These are phyloP conservation scores for Rossbeevera mucosa DNA, from an alignment of 768 basidiomycete species.

Conservation along the genomic window DNA sequence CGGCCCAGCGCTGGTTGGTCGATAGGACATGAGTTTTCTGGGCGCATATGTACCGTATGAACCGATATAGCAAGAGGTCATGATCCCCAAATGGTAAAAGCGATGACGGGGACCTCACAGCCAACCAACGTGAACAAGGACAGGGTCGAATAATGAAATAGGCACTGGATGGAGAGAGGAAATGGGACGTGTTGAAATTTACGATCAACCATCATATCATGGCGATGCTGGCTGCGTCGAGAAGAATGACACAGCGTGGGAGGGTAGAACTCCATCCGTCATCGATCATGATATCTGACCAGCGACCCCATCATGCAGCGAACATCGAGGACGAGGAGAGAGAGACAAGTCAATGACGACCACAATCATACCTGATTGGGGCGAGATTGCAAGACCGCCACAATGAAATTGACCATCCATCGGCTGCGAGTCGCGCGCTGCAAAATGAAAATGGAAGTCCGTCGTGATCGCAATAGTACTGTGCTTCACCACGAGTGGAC, in stretches of 20 bases:
- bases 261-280: background rate
- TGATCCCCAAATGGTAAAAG: constrained; percentile 16
- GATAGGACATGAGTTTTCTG: constrained; percentile 17
- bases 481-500: constrained; percentile 1
- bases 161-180: background rate
- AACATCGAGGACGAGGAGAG: background rate
- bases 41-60: constrained; percentile 9
- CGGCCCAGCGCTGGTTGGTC: background rate
- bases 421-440: constrained; percentile 14
- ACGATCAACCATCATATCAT: background rate
- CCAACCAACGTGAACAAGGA: constrained; percentile 1
- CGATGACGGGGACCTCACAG: constrained; percentile 20
- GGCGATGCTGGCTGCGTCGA: background rate
- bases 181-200: background rate
- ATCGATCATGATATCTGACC: background rate
- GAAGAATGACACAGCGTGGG: background rate
- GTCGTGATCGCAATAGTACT: constrained; percentile 11
- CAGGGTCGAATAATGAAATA: constrained; percentile 6
- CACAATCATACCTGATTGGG: constrained; percentile 7
- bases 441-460: constrained; percentile 21
- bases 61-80: constrained; percentile 6
- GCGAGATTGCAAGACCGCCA: background rate
- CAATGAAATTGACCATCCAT: constrained; percentile 5
- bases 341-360: background rate
- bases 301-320: background rate